Base-by-base conservation (phyloP, 2,329 filamentous ascomycete species). In the Colletotrichum sp. region DNA sequence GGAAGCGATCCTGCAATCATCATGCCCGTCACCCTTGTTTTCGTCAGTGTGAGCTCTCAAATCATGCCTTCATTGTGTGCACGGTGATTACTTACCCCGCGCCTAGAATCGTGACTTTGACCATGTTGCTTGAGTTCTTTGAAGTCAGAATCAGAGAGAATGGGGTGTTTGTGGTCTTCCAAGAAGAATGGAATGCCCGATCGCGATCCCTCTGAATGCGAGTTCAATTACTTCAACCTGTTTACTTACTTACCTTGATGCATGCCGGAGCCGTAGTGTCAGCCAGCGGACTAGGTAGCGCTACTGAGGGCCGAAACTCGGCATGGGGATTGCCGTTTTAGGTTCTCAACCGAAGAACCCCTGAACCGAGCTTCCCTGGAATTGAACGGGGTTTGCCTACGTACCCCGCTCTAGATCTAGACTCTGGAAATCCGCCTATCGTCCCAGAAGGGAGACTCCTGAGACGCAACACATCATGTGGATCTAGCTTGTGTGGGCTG, bases 31-130 rank as follows among this genome's bases (percentile, higher is more conserved):
- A 43, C 18, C 18, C 38, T 43, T n/a, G n/a, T 10, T 3, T n/a
- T 10, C 5, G 5, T 43, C 0, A 4, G 38, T 43, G 1, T 43
- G 0, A 43, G 5, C 0, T 18, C 36, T 5, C 5, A 43, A 43
- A 6, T n/a, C 18, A 3, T 43, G 38, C 5, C 18, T 10, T 43
- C 18, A n/a, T 43, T 43, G 38, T 43, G 38, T 43, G 38, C 1
- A n/a, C 16, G 9, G 36, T 43, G 38, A 43, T 18, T 0, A 43
- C 38, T 0, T 43, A 43, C 38, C 38, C 38, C 38, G 38, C 38
- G 38, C 38, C 38, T 12, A 43, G 38, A 43, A n/a, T n/a, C 0
- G 18, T 43, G 3, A 43, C 38, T 12, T 43, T 43, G 38, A 43
- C 5, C 18, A 43, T 43, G 38, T 43, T 43, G 1, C 5, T 43